Base-by-base conservation (phyloP, 2,329 filamentous ascomycete genomes). In the Fusarium haematococcum region DNA sequence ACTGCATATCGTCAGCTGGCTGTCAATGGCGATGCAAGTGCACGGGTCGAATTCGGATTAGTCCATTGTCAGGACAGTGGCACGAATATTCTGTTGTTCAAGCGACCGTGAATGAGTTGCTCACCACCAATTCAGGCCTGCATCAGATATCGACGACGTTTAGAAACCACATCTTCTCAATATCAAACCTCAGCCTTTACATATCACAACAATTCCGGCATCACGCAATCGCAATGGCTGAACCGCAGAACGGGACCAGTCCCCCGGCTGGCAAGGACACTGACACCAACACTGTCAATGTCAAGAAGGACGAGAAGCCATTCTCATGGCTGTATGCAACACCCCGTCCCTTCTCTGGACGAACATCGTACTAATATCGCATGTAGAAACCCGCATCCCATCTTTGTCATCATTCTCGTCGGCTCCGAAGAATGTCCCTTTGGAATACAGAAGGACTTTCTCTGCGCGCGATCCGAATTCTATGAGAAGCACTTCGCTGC, bases 391-490 rank as follows among this genome's bases (percentile, higher is more conserved):
- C 87, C 89, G 1, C 89, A 91, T 73, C 85, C 88, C 0, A 84
- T 85, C 10, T 90, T 91, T 71, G 87, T 89, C 50, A 87, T 91
- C 20, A 79, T 90, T 54, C 79, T 90, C 2, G 86, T 90, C 32
- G 89, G 89, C 0, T 81, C 84, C 4, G 84, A 88, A 0, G 86
- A 89, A 75, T 79, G 80, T 16, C 88, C 89, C 0, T 91, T 90
- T 74, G 88, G 87, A 13, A 85, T 91, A 14, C 89, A 91, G 69
- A 89, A 88, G 69, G 87, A 91, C 77, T 89, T 90, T 65, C 81
- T 91, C 27, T 89, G 87, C 70, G 82, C 85, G 33, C 86, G 86
- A 71, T 90, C 88, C 10, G 76, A 81, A 3, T 85, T 84, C 75
- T 91, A 88, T 74, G 82, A 82, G 7, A 78, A 83, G 3, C 81